Base-by-base conservation (phyloP, 352 stramenopile species). In the Phytophthora fragariaefolia region DNA sequence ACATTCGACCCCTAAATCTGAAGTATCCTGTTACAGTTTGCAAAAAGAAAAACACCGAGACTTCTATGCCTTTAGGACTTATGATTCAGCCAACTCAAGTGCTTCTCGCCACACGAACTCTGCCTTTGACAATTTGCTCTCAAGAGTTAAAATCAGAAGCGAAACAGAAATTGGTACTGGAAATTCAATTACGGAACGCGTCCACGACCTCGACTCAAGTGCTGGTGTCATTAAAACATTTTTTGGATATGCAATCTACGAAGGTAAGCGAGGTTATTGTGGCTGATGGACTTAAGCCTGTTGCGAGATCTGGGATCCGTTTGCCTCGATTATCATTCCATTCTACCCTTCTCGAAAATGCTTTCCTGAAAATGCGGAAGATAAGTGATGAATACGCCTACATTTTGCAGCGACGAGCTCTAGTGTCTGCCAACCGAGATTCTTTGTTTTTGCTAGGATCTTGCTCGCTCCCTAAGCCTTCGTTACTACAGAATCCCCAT, bases 311-410 rank as follows among this genome's bases (percentile, higher is more conserved):
- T 28, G 60, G 66, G 22, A 24, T 34, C 22, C 54, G n/a, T 13
- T 47, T 60, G 17, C 43, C 53, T 24, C 69, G 34, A 45, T 23
- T 74, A 27, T 50, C 54, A 20, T 81, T 74, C 47, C 45, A 48
- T 2, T 66, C 61, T 24, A 24, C 23, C 3, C 38, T 55, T 22
- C 56, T 70, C 20, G 60, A 76, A 18, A 87, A 77, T 22, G 69
- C 82, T 17, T 90, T 77, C 51, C 67, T 88, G 43, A 79, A 79
- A 54, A 84, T 79, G 57, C 79, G 79, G 26, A 85, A 81, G 46
- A 85, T 93, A 20, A 83, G 82, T 51, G 85, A 92, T 48, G 85
- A 93, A 49, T 87, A 90, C 61, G 58, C 74, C 9, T 93, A 93
- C 54, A 89, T 92, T 63, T 71, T 91, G 22, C 74, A 84, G 34